These are phyloP conservation scores for Dichomitus squalens DNA, from an alignment of 1,284 basidiomycete species.

Conservation along the genomic window DNA sequence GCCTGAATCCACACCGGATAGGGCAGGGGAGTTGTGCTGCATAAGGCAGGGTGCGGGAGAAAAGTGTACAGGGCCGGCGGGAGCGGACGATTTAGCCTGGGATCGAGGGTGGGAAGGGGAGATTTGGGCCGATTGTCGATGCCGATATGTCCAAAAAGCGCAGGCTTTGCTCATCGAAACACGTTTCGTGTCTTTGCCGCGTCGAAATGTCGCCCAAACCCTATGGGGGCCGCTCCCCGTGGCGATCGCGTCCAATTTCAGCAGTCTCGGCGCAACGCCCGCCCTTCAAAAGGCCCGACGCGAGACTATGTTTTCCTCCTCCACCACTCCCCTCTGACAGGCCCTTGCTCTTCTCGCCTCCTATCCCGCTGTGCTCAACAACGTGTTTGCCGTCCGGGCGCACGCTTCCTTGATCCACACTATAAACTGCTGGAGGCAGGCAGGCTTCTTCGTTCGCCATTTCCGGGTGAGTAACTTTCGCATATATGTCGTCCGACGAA, in stretches of 20 bases:
- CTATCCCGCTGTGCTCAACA: slow-evolving; percentile 23
- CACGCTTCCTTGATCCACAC: slow-evolving; percentile 33
- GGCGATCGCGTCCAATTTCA: slow-evolving; percentile 50
- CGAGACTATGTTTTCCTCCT: slow-evolving; percentile 35
- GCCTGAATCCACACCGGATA: slow-evolving; percentile 8
- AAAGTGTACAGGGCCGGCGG: slow-evolving; percentile 10
- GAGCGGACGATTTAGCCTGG: slow-evolving; percentile 16
- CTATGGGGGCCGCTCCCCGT: slow-evolving; percentile 44
- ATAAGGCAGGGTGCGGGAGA: slow-evolving; percentile 14
- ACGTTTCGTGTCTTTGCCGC: slow-evolving; percentile 56
- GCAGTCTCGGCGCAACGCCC: slow-evolving; percentile 42
- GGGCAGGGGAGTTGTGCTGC: slow-evolving; percentile 12
- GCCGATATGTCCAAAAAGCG: slow-evolving; percentile 34
- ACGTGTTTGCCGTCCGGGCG: slow-evolving; percentile 29
- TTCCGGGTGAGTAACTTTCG: slow-evolving; percentile 26
- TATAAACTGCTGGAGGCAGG: slow-evolving; percentile 34
- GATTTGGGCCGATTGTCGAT: slow-evolving; percentile 26
- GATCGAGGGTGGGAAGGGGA: slow-evolving; percentile 18
- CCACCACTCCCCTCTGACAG: slow-evolving; percentile 30
- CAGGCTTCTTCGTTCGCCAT: slow-evolving; percentile 28
- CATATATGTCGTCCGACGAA: slow-evolving; percentile 26
- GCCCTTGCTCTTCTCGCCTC: slow-evolving; percentile 21
- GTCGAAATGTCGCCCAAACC: slow-evolving; percentile 44
- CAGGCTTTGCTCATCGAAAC: slow-evolving; percentile 51
- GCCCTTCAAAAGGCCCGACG: slow-evolving; percentile 40